Evolutionary conservation across 192 early-diverging fungal species (phyloP).

Genomic region (Dissophora ornata): DNA sequence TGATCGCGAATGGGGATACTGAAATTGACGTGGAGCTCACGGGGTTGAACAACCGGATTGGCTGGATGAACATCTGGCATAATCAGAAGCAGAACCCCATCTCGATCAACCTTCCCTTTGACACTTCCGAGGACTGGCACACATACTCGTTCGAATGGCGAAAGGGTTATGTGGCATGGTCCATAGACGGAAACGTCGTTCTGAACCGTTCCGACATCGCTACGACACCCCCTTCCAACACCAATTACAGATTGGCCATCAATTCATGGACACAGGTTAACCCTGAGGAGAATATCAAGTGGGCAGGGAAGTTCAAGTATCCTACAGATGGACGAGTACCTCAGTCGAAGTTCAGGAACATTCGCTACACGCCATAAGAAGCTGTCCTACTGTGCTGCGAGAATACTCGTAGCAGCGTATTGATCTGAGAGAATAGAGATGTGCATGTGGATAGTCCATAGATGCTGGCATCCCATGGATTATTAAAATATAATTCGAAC

Average conservation of each 20-base stretch:
- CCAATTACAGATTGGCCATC: constrained; percentile 38
- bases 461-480: too few relatives aligned
- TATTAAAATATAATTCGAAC: too few relatives aligned
- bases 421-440: too few relatives aligned
- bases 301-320: constrained; percentile 45
- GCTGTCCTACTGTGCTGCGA: too few relatives aligned
- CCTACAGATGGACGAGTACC: constrained; percentile 21
- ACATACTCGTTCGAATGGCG: constrained; percentile 49
- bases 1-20: constrained; percentile 38
- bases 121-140: constrained; percentile 38
- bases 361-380: constrained; percentile 46
- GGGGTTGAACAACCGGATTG: constrained; percentile 36
- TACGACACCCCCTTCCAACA: constrained; percentile 8
- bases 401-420: too few relatives aligned
- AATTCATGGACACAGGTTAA: constrained; percentile 52
- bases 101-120: constrained; percentile 47
- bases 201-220: constrained; percentile 42
- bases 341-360: constrained; percentile 42
- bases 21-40: constrained; percentile 51
- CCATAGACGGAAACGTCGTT: constrained; percentile 30
- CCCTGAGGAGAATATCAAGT: constrained; percentile 29
- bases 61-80: constrained; percentile 52
- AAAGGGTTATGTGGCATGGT: constrained; percentile 37
- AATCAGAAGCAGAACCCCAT: constrained; percentile 28
- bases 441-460: too few relatives aligned